Evolutionary conservation across 129 eudicot genomes (phyloP).

Genomic region (Calendula officinalis): DNA sequence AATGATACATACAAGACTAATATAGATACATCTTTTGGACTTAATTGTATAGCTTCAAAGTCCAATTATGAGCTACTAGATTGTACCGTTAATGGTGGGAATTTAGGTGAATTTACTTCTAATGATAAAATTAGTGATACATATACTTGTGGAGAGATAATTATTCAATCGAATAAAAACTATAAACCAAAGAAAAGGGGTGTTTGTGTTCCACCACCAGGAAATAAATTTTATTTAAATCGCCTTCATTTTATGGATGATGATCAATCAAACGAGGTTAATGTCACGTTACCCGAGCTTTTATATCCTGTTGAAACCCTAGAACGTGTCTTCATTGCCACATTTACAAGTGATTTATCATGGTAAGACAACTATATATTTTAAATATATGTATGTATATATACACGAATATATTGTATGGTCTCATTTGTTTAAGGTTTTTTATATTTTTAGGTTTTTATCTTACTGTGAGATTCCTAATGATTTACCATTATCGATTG

Average conservation of each 20-base stretch:
- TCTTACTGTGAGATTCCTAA: constrained; percentile 74
- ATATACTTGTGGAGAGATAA: constrained; percentile 15
- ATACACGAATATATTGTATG: too few relatives aligned
- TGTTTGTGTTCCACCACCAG: constrained; percentile 56
- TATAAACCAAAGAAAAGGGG: constrained; percentile 35
- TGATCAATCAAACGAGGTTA: constrained; percentile 29
- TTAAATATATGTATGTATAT: too few relatives aligned
- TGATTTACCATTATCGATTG: constrained; percentile 65
- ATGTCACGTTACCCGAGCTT: constrained; percentile 76
- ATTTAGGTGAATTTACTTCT: constrained; percentile 20
- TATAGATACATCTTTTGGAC: constrained; percentile 11
- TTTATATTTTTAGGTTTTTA: constrained; percentile 57
- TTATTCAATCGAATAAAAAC: constrained; percentile 13
- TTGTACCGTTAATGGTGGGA: constrained; percentile 22
- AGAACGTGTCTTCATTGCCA: constrained; percentile 61
- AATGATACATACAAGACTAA: background rate
- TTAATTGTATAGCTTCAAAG: constrained; percentile 27
- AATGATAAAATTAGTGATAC: constrained; percentile 17
- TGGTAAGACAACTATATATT: constrained; percentile 41
- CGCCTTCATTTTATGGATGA: constrained; percentile 59
- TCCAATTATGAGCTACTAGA: constrained; percentile 19
- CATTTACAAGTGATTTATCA: constrained; percentile 73
- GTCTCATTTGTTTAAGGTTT: constrained; percentile 13
- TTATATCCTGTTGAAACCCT: constrained; percentile 75
- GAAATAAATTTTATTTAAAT: constrained; percentile 68